Base-by-base conservation (phyloP, 352 stramenopile species). In the Phytophthora uliginosa region DNA sequence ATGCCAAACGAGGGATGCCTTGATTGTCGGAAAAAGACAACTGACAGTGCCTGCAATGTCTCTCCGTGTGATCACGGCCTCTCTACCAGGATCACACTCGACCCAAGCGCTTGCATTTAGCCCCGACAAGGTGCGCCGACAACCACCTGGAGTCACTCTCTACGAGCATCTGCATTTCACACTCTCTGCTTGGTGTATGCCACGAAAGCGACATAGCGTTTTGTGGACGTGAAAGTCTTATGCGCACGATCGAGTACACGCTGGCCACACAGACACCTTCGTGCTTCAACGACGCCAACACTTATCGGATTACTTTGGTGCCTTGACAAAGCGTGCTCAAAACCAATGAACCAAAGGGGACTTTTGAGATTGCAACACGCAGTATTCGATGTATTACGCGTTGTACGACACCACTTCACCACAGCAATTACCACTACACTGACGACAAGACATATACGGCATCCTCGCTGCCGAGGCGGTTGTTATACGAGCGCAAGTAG, bases 21-120 rank as follows among this genome's bases (percentile, higher is more conserved):
- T 45, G 58, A 22, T 42, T n/a, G 20, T 7, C 48, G 60, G 33
- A 60, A 65, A 70, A 64, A 22, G 59, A 24, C 52, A 74, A 74
- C 22, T 74, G 59, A 15, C 15, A 3, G 17, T 15, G 17, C 10
- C 9, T 8, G 0, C 4, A 55, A 55, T 20, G 24, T 6, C 12
- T 22, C 26, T 38, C 24, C 22, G 12, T 20, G 50, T n/a, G 22
- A 24, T 9, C 4, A 22, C 13, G 8, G 18, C 55, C 26, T 31
- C 34, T 61, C 22, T 42, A 59, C 20, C 12, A 48, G 33, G 36
- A 60, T 34, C n/a, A 17, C 3, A 50, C 8, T 26, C 22, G 17
- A n/a, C 15, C n/a, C 47, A 26, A 31, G 45, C 7, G 47, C 47
- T 9, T 31, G 47, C 12, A 15, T 31, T 18, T 53, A 17, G 20